These are phyloP conservation scores for Gnomoniopsis sp. DNA, from an alignment of 2,329 filamentous ascomycete species.

Conservation along the genomic window DNA sequence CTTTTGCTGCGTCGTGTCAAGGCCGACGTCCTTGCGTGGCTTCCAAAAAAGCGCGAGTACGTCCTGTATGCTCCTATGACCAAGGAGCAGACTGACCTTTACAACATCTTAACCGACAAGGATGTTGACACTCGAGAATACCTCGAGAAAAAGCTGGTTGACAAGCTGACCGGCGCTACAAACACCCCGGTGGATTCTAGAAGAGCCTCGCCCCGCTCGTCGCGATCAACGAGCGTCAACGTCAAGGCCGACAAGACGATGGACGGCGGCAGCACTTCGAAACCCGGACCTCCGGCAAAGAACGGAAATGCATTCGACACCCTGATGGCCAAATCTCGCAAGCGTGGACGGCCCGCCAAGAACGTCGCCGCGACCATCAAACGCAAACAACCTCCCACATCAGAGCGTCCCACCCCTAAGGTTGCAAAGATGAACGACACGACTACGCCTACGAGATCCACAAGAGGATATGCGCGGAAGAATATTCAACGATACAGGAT, in stretches of 20 bases:
- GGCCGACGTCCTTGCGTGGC: constrained; percentile 81
- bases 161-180: constrained; percentile 53
- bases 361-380: constrained; percentile 23
- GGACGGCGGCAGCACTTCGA: constrained; percentile 6
- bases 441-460: constrained; percentile 63
- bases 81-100: constrained; percentile 84
- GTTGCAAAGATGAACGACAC: constrained; percentile 71
- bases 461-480: constrained; percentile 48
- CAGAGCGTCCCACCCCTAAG: constrained; percentile 50
- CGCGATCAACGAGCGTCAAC: constrained; percentile 34
- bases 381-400: constrained; percentile 33
- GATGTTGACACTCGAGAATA: constrained; percentile 65
- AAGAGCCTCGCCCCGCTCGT: constrained; percentile 33
- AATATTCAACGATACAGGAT: constrained; percentile 47
- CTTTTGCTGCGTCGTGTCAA: constrained; percentile 86
- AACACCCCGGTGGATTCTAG: constrained; percentile 39
- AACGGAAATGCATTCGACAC: constrained; percentile 54
- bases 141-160: constrained; percentile 73
- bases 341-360: constrained; percentile 24
- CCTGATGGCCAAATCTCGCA: constrained; percentile 46
- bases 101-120: constrained; percentile 62
- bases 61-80: constrained; percentile 92
- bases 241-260: constrained; percentile 19
- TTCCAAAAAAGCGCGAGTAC: constrained; percentile 97
- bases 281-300: constrained; percentile 18